A percentile compares a stretch with the other conserved stretches of the same genome.
These are phyloP conservation scores for Reticulascus tulasneorum DNA, from an alignment of 2,329 filamentous ascomycete species.

Conservation along the genomic window DNA sequence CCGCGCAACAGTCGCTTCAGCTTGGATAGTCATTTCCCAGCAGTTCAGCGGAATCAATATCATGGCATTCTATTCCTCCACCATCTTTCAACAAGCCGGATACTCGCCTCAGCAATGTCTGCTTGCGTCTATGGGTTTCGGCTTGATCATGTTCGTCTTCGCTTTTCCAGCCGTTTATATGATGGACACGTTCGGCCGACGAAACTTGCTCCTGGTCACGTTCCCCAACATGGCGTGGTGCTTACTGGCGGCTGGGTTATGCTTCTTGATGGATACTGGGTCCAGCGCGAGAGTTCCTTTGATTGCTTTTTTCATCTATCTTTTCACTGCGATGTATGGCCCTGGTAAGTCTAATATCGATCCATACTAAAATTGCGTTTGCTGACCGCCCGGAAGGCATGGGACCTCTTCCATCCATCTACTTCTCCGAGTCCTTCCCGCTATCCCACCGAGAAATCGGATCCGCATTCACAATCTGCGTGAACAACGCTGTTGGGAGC, in stretches of 20 bases:
- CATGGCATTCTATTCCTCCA: conserved; percentile 48
- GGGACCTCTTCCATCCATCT: conserved; percentile 32
- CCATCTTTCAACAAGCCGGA: conserved; percentile 43
- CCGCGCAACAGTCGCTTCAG: conserved; percentile 32
- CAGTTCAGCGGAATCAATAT: conserved; percentile 32
- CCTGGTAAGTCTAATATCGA: conserved; percentile 26
- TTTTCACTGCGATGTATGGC: conserved; percentile 49
- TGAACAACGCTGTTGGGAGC: conserved; percentile 24
- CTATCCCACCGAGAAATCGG: conserved; percentile 46
- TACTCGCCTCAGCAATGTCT: conserved; percentile 36
- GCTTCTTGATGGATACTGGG: conserved; percentile 42
- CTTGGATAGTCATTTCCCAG: conserved; percentile 27
- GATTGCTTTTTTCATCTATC: conserved; percentile 53
- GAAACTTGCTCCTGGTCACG: conserved; percentile 41
- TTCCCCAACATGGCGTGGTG: conserved; percentile 41
- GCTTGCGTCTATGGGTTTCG: conserved; percentile 55
- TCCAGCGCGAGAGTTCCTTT: conserved; percentile 39
- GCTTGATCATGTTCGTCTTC: conserved; percentile 55
- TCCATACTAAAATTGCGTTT: background rate
- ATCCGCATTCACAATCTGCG: conserved; percentile 24
- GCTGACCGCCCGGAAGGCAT: conserved; percentile 18
- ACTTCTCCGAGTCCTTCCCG: conserved; percentile 52
- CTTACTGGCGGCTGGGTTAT: conserved; percentile 38
- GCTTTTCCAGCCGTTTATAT: conserved; percentile 56
- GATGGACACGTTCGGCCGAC: conserved; percentile 54